Base-by-base conservation (phyloP, 225 moss, liverwort and hornwort species). In the Straminergon stramineum region DNA sequence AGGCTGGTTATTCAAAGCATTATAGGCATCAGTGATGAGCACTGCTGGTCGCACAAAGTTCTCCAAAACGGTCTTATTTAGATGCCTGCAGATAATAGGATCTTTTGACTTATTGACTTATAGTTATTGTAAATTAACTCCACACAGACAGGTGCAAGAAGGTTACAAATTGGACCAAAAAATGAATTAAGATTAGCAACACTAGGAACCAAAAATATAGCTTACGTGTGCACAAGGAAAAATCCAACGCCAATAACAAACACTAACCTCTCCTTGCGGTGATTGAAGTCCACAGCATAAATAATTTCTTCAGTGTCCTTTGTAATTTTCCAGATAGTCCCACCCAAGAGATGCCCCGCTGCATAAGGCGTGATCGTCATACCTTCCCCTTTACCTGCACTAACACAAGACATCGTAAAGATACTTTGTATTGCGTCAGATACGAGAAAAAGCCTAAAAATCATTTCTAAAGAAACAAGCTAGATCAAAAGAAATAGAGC, bases 281-380 rank as follows among this genome's bases (percentile, higher is more conserved):
- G 99, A 92, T 99, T 99, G 75, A 95, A 97, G 86, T 99, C 99
- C 31, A 99, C 99, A 55, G 99, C 99, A 89, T 99, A 99, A 30
- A 99, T 96, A 39, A 99, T 99, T 85, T 99, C 99, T 92, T 99
- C 99, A 16, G 97, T 95, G 77, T 99, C 99, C 82, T 97, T 97
- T 31, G 96, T 94, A 75, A 99, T 97, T 90, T 99, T 99, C 99
- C 99, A 99, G 67, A 99, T 92, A 34, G 97, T 99, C 82, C 99
- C 99, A 83, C 99, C 99, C 88, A 99, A 92, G 32, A 97, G 93
- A 87, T 96, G 99, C 57, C 99, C 99, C 48, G 99, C 97, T 85
- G 99, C 97, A 91, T 97, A 97, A 30, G 99, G 99, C 63, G 99
- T 99, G 86, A 99, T 96, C 43, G 94, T 97, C 77, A 99, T 99